Conservation (phyloP, 768 basidiomycete species). For the Tulasnella sp. region DNA sequence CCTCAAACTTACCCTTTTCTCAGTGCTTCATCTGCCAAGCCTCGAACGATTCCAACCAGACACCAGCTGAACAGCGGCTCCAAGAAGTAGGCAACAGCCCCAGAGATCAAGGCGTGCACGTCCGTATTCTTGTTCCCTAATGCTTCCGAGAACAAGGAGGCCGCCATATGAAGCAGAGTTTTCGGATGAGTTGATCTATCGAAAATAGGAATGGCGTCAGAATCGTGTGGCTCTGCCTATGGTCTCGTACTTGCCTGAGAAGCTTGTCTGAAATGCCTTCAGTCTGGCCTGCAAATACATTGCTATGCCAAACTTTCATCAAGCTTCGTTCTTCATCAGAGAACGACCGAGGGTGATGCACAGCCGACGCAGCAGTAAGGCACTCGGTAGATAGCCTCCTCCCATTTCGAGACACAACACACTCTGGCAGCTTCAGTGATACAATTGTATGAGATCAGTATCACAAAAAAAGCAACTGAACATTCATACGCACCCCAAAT, state of each 20-base stretch:
- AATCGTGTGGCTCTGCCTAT: background rate
- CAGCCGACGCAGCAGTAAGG: slow-evolving; percentile 2
- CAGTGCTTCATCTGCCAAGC: slow-evolving; percentile 17
- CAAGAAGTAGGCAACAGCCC: slow-evolving; percentile 29
- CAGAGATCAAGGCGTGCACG: slow-evolving; percentile 8
- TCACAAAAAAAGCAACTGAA: background rate
- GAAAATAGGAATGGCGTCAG: background rate
- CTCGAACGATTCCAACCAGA: slow-evolving; percentile 26
- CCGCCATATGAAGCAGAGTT: slow-evolving; percentile 24
- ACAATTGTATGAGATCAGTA: background rate
- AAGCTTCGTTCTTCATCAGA: slow-evolving; percentile 13
- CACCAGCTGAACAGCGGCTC: slow-evolving; percentile 29
- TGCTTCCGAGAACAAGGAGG: slow-evolving; percentile 24
- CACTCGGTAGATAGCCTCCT: slow-evolving; percentile 7
- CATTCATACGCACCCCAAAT: slow-evolving; percentile 19
- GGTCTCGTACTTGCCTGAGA: slow-evolving; percentile 6
- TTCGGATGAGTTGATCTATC: slow-evolving; percentile 27
- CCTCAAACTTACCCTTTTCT: slow-evolving; percentile 28
- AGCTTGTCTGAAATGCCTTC: slow-evolving; percentile 30
- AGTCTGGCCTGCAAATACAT: slow-evolving; percentile 28
- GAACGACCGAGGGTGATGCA: background rate
- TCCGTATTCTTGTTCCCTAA: slow-evolving; percentile 14
- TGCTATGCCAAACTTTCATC: slow-evolving; percentile 21
- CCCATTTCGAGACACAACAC: background rate
- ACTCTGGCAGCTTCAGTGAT: slow-evolving; percentile 1